These are phyloP conservation scores for Aspergillus puulaauensis DNA, from an alignment of 2,329 filamentous ascomycete species.

Conservation along the genomic window DNA sequence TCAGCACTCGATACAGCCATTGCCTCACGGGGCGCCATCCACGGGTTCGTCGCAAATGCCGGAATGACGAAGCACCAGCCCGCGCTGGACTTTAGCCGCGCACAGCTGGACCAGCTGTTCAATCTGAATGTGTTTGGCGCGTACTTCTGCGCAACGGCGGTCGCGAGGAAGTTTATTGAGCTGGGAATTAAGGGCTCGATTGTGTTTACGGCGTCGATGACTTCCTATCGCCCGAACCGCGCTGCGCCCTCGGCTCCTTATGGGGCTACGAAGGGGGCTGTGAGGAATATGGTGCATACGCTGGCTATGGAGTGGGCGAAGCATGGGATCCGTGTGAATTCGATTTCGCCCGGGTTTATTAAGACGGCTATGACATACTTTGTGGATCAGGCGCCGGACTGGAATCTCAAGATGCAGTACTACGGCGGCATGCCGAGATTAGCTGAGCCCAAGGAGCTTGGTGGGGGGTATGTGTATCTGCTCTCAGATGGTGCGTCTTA, in stretches of 20 bases:
- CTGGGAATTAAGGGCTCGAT: conserved; percentile 39
- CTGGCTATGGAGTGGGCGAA: conserved; percentile 52
- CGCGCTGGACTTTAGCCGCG: conserved; percentile 44
- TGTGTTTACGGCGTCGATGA: conserved; percentile 52
- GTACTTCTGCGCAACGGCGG: conserved; percentile 32
- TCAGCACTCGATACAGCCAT: conserved; percentile 44
- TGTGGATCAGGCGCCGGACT: conserved; percentile 41
- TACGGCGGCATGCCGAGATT: conserved; percentile 58
- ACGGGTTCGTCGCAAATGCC: conserved; percentile 46
- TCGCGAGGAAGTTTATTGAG: conserved; percentile 39
- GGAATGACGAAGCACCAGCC: conserved; percentile 49
- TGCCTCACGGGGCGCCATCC: conserved; percentile 37
- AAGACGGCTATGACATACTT: conserved; percentile 47
- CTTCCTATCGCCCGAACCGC: conserved; percentile 50
- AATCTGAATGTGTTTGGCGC: conserved; percentile 44
- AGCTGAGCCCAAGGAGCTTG: conserved; percentile 54
- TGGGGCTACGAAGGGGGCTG: conserved; percentile 47
- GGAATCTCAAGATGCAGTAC: conserved; percentile 58
- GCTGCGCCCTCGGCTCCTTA: conserved; percentile 54
- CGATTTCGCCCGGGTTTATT: conserved; percentile 47
- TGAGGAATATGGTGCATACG: conserved; percentile 28
- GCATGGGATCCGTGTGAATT: conserved; percentile 42
- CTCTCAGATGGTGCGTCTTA: conserved; percentile 45
- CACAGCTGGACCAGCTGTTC: conserved; percentile 43
- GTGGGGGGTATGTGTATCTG: conserved; percentile 58